phyloP scores from a whole-genome alignment of 164 flowering plant species.

The Liquidambar formosana region DNA sequence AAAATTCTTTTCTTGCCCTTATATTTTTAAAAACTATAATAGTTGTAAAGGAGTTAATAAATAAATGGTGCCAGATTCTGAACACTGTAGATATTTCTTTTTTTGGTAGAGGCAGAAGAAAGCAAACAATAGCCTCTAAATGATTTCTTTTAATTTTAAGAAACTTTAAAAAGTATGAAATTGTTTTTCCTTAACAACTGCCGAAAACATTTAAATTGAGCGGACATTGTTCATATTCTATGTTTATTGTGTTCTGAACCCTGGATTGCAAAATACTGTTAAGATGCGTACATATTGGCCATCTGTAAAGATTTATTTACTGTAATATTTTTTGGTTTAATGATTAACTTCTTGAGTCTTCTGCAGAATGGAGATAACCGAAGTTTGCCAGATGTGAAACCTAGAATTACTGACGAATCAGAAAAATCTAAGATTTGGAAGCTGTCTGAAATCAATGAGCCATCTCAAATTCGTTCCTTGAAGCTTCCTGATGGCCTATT shows the following conservation, averaged over 20 bases:
- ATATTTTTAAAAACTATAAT: background rate
- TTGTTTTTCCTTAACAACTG: too few relatives aligned
- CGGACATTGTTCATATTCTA: background rate
- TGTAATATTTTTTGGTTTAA: background rate
- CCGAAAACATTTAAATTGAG: too few relatives aligned
- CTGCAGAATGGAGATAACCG: conserved; percentile 40
- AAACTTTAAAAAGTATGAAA: too few relatives aligned
- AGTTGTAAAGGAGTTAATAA: background rate
- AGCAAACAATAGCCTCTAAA: too few relatives aligned
- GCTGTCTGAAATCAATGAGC: conserved; percentile 38
- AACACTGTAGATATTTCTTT: too few relatives aligned
- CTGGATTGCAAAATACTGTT: background rate
- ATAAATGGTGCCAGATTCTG: background rate
- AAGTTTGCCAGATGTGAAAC: conserved; percentile 32
- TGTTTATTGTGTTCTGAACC: background rate
- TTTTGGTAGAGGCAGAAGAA: too few relatives aligned
- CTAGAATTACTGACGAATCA: conserved; percentile 30
- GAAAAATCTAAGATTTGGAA: conserved; percentile 51
- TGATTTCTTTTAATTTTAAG: too few relatives aligned
- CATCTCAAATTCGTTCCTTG: conserved; percentile 34
- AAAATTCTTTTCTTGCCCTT: too few relatives aligned
- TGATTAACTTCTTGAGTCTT: background rate
- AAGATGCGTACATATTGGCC: background rate
- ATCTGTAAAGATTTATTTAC: background rate
- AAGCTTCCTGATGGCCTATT: conserved; percentile 19